Conservation (phyloP, 148 eudicot genomes). For the Silene conica region DNA sequence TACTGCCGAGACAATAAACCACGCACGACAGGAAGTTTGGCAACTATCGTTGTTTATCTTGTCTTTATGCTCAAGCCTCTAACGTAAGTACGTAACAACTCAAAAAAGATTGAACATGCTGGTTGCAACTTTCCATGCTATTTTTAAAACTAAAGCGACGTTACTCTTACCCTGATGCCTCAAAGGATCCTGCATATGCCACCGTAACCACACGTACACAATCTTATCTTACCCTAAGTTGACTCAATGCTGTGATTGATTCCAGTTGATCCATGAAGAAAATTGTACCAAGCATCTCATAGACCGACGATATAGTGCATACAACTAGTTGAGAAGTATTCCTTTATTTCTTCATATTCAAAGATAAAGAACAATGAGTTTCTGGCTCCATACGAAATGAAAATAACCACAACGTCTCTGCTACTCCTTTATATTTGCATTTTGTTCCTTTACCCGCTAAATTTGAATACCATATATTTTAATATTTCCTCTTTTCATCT, state of each 20-base stretch:
- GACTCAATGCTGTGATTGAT: neutral
- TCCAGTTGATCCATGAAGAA: neutral
- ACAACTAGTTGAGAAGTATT: neutral
- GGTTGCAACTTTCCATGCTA: neutral
- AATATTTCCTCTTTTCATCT: neutral
- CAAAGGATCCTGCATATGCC: no score
- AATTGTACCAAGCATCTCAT: neutral
- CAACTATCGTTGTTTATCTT: neutral
- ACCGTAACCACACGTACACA: no score
- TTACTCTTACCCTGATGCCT: neutral
- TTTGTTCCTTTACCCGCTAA: neutral
- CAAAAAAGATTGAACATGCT: neutral
- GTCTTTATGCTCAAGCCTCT: neutral
- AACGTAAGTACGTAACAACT: neutral
- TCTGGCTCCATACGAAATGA: neutral
- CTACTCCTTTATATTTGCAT: neutral
- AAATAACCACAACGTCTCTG: neutral
- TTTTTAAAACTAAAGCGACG: neutral
- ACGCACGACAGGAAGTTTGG: no score
- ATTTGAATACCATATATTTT: neutral
- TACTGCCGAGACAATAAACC: neutral
- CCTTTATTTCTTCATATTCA: neutral
- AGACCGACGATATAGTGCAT: neutral
- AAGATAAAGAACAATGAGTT: neutral
- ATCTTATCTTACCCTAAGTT: neutral